A percentile compares a stretch with the other conserved stretches of the same genome.
Evolutionary conservation across 140 eudicot species (phyloP).

Genomic region (Bidens hawaiensis): DNA sequence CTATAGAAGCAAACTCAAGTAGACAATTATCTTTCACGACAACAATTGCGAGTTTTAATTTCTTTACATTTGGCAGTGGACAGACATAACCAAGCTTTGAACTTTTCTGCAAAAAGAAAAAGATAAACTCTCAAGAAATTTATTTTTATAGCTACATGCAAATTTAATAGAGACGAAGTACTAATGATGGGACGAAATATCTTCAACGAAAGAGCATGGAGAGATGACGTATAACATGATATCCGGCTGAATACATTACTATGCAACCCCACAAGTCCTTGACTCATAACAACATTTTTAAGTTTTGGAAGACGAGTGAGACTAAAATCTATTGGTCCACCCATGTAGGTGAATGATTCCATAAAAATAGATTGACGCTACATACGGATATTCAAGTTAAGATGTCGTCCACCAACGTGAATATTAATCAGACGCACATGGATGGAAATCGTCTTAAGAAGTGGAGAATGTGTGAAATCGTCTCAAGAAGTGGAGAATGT

Average conservation of each 20-base stretch:
- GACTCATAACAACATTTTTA: constrained; percentile 24
- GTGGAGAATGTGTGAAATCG: too few relatives aligned
- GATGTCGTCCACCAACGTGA: constrained; percentile 19
- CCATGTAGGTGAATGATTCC: constrained; percentile 32
- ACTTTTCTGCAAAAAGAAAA: constrained; percentile 21
- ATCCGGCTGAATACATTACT: constrained; percentile 26
- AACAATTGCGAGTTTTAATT: constrained; percentile 31
- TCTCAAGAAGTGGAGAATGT: constrained; percentile 31
- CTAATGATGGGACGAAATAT: constrained; percentile 27
- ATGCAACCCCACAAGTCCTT: constrained; percentile 17
- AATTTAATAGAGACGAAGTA: not conserved
- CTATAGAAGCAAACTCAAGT: constrained; percentile 24
- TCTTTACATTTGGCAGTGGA: constrained; percentile 36
- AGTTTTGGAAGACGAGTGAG: constrained; percentile 33
- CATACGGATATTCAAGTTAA: constrained; percentile 23
- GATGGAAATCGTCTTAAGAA: constrained; percentile 21
- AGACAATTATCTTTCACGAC: constrained; percentile 30
- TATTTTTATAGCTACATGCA: not conserved
- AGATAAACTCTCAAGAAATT: not conserved
- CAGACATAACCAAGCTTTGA: constrained; percentile 14
- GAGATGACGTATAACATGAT: constrained; percentile 23
- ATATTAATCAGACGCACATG: constrained; percentile 23
- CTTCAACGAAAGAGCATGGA: constrained; percentile 32
- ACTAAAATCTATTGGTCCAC: constrained; percentile 18
- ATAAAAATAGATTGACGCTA: constrained; percentile 24